These are phyloP conservation scores for Neonothopanus nambi DNA, from an alignment of 1,284 basidiomycete genomes.

Conservation along the genomic window DNA sequence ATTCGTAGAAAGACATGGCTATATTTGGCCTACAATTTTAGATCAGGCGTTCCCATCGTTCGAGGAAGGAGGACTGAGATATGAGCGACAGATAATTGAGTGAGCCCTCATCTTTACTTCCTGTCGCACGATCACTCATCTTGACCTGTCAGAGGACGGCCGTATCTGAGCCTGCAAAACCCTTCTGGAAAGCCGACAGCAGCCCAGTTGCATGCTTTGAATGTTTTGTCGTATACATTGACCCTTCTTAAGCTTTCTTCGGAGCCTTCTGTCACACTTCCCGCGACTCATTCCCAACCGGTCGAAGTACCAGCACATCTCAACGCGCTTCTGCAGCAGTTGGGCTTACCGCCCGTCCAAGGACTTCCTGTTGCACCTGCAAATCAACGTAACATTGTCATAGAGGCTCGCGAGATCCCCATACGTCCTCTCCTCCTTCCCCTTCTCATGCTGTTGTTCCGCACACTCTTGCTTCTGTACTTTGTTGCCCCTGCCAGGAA, in stretches of 20 bases:
- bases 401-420: constrained; percentile 42
- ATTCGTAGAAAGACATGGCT: constrained; percentile 47
- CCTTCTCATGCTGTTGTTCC: constrained; percentile 64
- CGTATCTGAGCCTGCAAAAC: constrained; percentile 57
- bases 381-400: neutral
- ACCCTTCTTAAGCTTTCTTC: constrained; percentile 40
- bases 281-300: constrained; percentile 26
- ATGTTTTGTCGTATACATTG: constrained; percentile 72
- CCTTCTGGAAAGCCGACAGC: constrained; percentile 54
- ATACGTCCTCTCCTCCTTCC: constrained; percentile 66
- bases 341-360: constrained; percentile 56
- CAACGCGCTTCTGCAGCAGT: constrained; percentile 60
- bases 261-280: constrained; percentile 24
- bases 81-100: constrained; percentile 58
- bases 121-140: constrained; percentile 12
- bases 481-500: constrained; percentile 78
- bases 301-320: constrained; percentile 47
- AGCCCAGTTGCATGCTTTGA: constrained; percentile 65
- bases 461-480: constrained; percentile 71
- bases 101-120: constrained; percentile 29
- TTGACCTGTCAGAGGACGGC: constrained; percentile 46
- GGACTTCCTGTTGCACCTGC: constrained; percentile 29
- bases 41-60: constrained; percentile 54
- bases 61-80: constrained; percentile 52
- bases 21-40: constrained; percentile 62